Conservation (phyloP, 805 yeast genomes). For the Starmerella apicola region DNA sequence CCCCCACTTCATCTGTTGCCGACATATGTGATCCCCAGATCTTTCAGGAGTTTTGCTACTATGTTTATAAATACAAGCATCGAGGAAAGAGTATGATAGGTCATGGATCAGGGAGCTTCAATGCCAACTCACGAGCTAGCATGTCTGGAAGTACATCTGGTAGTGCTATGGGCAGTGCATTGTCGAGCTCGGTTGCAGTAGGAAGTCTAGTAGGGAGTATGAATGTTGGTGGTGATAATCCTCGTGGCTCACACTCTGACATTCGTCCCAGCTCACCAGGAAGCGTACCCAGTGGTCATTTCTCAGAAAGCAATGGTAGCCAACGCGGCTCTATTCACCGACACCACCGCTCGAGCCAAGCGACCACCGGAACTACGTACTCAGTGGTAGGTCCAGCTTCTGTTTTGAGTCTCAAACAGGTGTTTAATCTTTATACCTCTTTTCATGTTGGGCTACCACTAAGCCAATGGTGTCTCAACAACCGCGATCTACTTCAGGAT, state of each 20-base stretch:
- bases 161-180: neutral
- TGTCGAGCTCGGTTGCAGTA: neutral
- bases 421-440: constrained; percentile 65
- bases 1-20: constrained; percentile 70
- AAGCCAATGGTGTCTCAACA: constrained; percentile 68
- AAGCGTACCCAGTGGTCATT: neutral
- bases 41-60: constrained; percentile 76
- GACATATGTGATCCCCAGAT: constrained; percentile 55
- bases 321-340: neutral
- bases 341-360: neutral
- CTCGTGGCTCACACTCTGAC: too few relatives aligned
- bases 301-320: neutral
- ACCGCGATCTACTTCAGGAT: constrained; percentile 42
- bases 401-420: constrained; percentile 15
- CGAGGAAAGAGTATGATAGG: neutral
- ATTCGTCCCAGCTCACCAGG: neutral
- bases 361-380: neutral
- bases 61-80: constrained; percentile 39
- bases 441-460: constrained; percentile 67
- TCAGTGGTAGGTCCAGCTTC: neutral
- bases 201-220: neutral
- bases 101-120: neutral
- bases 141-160: neutral
- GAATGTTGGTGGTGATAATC: neutral
- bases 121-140: neutral